Evolutionary conservation across 257 asterid species (phyloP).

Genomic region (Plantago elongata): DNA sequence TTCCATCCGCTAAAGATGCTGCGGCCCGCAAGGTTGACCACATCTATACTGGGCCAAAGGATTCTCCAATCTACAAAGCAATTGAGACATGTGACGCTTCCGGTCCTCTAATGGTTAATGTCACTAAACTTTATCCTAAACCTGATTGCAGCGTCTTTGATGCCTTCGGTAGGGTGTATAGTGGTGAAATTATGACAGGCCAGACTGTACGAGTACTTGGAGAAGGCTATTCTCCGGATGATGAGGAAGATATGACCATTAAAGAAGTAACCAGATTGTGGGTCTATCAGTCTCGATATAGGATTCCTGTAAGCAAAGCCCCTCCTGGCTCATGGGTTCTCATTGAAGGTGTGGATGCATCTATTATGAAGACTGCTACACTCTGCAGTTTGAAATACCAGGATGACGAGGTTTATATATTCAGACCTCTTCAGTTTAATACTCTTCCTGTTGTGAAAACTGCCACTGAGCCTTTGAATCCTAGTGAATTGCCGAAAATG

Average conservation of each 20-base stretch:
- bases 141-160: constrained; percentile 91
- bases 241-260: constrained; percentile 94
- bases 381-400: constrained; percentile 62
- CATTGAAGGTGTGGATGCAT: constrained; percentile 97
- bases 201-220: constrained; percentile 86
- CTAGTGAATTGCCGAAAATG: constrained; percentile 93
- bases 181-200: constrained; percentile 85
- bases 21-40: constrained; percentile 79
- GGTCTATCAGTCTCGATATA: constrained; percentile 95
- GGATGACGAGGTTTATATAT: constrained; percentile 79
- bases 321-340: constrained; percentile 99
- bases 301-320: constrained; percentile 88
- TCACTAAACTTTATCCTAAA: constrained; percentile 89
- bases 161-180: constrained; percentile 92
- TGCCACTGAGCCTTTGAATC: constrained; percentile 94
- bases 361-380: constrained; percentile 95
- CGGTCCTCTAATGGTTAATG: constrained; percentile 85
- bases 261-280: constrained; percentile 88
- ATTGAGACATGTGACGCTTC: constrained; percentile 77
- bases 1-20: constrained; percentile 92
- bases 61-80: constrained; percentile 61
- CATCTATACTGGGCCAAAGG: constrained; percentile 78
- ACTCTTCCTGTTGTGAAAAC: constrained; percentile 96
- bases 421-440: constrained; percentile 88
- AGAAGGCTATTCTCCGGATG: constrained; percentile 97